These are phyloP conservation scores for Termitomyces heimii DNA, from an alignment of 768 basidiomycete species.

Conservation along the genomic window DNA sequence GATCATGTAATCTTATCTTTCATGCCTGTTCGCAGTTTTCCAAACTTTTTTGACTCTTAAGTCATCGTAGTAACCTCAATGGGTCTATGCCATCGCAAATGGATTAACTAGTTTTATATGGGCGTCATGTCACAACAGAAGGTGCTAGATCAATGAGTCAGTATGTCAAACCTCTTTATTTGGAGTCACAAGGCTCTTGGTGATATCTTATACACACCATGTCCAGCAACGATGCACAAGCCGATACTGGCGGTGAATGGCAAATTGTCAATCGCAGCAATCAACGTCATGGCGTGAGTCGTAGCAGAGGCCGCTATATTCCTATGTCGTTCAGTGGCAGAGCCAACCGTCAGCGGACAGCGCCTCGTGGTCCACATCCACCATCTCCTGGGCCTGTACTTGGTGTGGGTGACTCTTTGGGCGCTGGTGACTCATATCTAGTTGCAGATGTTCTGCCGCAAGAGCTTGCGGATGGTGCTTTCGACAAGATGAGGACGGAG, in stretches of 20 bases:
- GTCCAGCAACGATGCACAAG: background rate
- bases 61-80: too few species aligned
- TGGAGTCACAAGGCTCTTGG: background rate
- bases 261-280: background rate
- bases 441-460: slow-evolving; percentile 50
- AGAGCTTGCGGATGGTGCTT: slow-evolving; percentile 49
- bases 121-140: background rate
- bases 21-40: background rate
- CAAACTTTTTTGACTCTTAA: too few species aligned
- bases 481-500: slow-evolving; percentile 53
- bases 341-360: slow-evolving; percentile 2
- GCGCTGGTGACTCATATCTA: slow-evolving; percentile 67
- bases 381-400: slow-evolving; percentile 7
- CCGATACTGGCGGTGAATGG: background rate
- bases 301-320: background rate
- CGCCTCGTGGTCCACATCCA: slow-evolving; percentile 1
- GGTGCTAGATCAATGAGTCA: background rate
- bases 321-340: slow-evolving; percentile 7
- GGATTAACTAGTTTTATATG: background rate
- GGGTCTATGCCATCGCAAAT: background rate
- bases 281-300: background rate
- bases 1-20: background rate
- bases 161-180: background rate
- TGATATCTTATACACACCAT: background rate
- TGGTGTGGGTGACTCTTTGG: slow-evolving; percentile 28